These are phyloP conservation scores for Penicillium sp. DNA, from an alignment of 2,329 filamentous ascomycete genomes.

Conservation along the genomic window DNA sequence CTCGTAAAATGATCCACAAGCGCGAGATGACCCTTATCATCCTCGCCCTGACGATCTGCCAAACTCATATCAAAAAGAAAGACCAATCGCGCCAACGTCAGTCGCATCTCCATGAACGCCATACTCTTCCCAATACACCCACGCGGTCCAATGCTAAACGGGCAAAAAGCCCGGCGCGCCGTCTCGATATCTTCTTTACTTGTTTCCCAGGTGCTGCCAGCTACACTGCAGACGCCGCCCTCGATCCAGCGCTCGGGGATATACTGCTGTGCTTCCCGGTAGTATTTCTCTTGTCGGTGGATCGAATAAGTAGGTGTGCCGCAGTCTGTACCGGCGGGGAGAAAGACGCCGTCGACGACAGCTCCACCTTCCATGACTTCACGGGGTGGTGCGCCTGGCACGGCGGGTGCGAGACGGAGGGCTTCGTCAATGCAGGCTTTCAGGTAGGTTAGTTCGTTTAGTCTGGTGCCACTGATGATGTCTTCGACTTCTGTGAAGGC, in stretches of 20 bases:
- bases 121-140: slow-evolving; percentile 50
- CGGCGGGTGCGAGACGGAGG: slow-evolving; percentile 45
- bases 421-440: slow-evolving; percentile 49
- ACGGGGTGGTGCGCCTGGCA: slow-evolving; percentile 43
- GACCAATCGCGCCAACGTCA: slow-evolving; percentile 43
- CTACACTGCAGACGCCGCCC: slow-evolving; percentile 48
- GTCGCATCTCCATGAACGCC: slow-evolving; percentile 48
- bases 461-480: slow-evolving; percentile 38
- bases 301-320: slow-evolving; percentile 70
- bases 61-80: slow-evolving; percentile 46
- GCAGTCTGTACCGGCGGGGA: slow-evolving; percentile 61
- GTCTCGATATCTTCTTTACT: slow-evolving; percentile 55
- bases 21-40: slow-evolving; percentile 39
- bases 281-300: slow-evolving; percentile 69
- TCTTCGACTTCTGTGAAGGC: slow-evolving; percentile 42
- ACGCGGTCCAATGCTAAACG: slow-evolving; percentile 52
- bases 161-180: slow-evolving; percentile 73
- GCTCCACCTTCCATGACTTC: slow-evolving; percentile 45
- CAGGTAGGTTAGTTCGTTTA: slow-evolving; percentile 45
- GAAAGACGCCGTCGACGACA: slow-evolving; percentile 41
- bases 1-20: slow-evolving; percentile 45
- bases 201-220: slow-evolving; percentile 41
- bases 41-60: slow-evolving; percentile 40
- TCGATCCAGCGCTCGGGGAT: slow-evolving; percentile 69
- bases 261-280: slow-evolving; percentile 62